Evolutionary conservation across 2,329 filamentous ascomycete genomes (phyloP), one percentile per base, ranked within the genome.

Genomic region (Dactylellina parvicollis): DNA sequence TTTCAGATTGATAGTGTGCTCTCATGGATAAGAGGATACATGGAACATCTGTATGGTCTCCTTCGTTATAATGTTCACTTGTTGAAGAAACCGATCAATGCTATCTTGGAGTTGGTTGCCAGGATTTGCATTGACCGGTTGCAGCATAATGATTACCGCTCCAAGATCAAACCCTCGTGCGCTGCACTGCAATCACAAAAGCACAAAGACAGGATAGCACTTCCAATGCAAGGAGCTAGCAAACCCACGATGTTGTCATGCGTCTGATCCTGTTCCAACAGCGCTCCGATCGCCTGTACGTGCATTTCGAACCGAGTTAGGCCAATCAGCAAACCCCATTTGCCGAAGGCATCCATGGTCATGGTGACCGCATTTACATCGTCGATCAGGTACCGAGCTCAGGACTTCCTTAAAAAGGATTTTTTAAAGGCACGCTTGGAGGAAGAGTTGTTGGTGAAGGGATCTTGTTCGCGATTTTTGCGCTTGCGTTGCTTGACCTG

Each of bases 301-400:
- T 34, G 47, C 47, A 52, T 56, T 34, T 12, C 22, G 32, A 18
- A 18, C 18, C 3, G 12, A n/a, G 14, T 9, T 18, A 1, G 18
- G 34, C 52, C 52, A 56, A 56, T 56, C 30, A 38, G 34, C 7
- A 28, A n/a, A n/a, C 28, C 34, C 14, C 9, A 14, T 56, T 56
- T 56, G 30, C 52, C 52, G 52, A 56, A 56, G 20, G 34, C 34
- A 26, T 3, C 50, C 50, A 40, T 40, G 32, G 10, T 28, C 24
- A 49, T 42, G 52, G 62, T 36, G 30, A 16, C 30, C 28, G 49
- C 36, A 32, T 52, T 24, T n/a, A 24, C 8, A 9, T 50, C 34
- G 62, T 26, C 34, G 62, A 66, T 66, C 62, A 66, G 62, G 62
- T 57, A 66, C 62, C 42, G 7, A 38, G 56, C 30, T 26, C 14